These are phyloP conservation scores for Oxytropis ochrocephala DNA, from an alignment of 306 rosid genomes.

Conservation along the genomic window DNA sequence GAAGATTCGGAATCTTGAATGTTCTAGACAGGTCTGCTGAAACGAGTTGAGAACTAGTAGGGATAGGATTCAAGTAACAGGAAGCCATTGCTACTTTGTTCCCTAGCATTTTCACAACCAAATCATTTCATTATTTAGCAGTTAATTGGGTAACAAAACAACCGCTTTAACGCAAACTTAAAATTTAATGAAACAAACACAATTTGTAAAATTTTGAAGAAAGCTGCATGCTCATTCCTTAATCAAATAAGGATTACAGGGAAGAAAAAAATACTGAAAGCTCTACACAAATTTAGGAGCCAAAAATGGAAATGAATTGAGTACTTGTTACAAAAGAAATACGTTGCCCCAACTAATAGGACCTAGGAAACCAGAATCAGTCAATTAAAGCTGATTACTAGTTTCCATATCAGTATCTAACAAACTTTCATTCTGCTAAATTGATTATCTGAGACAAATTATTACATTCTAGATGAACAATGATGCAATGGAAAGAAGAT, in stretches of 20 bases:
- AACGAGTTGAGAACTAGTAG: constrained; percentile 39
- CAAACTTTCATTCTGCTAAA: neutral
- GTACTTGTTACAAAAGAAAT: neutral
- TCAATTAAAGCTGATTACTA: neutral
- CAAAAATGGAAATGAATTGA: neutral
- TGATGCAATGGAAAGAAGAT: neutral
- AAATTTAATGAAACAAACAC: neutral
- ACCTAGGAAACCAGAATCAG: neutral
- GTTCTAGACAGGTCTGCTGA: constrained; percentile 30
- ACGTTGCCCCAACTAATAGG: neutral
- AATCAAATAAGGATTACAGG: neutral
- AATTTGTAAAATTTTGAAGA: neutral
- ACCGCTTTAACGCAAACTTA: neutral
- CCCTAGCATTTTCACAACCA: constrained; percentile 28
- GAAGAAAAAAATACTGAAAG: neutral
- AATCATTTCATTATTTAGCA: neutral
- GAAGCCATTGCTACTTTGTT: constrained; percentile 42
- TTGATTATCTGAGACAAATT: no score
- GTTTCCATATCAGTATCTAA: neutral
- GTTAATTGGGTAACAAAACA: neutral
- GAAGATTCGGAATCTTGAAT: constrained; percentile 42
- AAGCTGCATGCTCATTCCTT: neutral
- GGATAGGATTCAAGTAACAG: constrained; percentile 37
- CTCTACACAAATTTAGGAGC: neutral
- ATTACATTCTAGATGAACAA: neutral